phyloP scores from a whole-genome alignment of 352 stramenopile species.

The Globisporangium cylindrosporum region DNA sequence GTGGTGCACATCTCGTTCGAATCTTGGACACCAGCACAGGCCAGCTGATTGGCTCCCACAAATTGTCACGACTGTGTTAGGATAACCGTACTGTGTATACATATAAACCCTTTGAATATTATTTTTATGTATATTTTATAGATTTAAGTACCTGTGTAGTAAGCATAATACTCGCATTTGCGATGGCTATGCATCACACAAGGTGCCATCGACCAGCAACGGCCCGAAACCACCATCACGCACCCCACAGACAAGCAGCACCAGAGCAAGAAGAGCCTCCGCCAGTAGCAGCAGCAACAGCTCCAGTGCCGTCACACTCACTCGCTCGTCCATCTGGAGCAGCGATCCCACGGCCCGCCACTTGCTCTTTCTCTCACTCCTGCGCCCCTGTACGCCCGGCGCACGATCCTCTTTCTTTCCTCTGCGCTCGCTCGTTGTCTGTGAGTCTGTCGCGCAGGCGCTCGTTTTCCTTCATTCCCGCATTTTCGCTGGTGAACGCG shows the following conservation, averaged over 20 bases:
- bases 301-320: not conserved
- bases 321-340: not conserved
- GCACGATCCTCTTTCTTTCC: not conserved
- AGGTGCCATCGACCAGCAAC: not conserved
- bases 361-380: not conserved
- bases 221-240: not conserved
- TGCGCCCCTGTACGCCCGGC: no score
- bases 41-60: slow-evolving; percentile 4
- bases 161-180: no score
- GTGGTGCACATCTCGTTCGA: not conserved
- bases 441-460: not conserved
- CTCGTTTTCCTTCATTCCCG: not conserved
- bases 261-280: not conserved
- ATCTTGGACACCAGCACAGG: not conserved
- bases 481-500: not conserved
- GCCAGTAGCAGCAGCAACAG: not conserved
- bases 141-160: not conserved
- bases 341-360: not conserved
- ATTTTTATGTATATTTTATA: not conserved
- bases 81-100: not conserved
- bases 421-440: not conserved
- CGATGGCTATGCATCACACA: not conserved
- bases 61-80: not conserved
- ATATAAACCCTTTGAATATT: not conserved
- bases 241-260: not conserved